Conservation (phyloP, 2,329 filamentous ascomycete genomes). For the Shiraia bambusicola region DNA sequence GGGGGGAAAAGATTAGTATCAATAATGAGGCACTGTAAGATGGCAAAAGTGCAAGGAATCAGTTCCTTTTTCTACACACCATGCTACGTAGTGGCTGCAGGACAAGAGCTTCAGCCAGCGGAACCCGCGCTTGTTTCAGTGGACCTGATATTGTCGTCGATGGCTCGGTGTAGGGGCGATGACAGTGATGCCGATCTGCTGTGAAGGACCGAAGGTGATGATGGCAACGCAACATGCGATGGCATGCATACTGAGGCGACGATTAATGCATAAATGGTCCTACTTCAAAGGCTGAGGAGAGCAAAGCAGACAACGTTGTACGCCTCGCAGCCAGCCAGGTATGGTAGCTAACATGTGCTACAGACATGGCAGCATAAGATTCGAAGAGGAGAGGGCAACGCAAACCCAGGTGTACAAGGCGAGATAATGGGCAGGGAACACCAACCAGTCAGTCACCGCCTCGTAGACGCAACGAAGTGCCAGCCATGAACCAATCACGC, state of each 20-base stretch:
- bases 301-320: slow-evolving; percentile 29
- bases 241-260: slow-evolving; percentile 41
- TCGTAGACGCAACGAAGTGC: slow-evolving; percentile 20
- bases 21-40: slow-evolving; percentile 11
- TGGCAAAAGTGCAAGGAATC: slow-evolving; percentile 9
- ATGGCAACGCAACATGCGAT: slow-evolving; percentile 35
- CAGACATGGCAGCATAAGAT: slow-evolving; percentile 27
- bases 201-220: slow-evolving; percentile 23
- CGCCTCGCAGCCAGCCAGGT: slow-evolving; percentile 11
- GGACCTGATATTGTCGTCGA: slow-evolving; percentile 35
- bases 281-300: slow-evolving; percentile 30
- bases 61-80: slow-evolving; percentile 40
- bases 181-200: slow-evolving; percentile 16
- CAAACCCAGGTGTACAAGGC: slow-evolving; percentile 10
- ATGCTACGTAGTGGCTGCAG: slow-evolving; percentile 36
- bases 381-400: slow-evolving; percentile 11
- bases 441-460: slow-evolving; percentile 34
- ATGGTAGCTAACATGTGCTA: slow-evolving; percentile 8
- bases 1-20: slow-evolving; percentile 25
- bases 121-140: slow-evolving; percentile 35
- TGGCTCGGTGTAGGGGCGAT: slow-evolving; percentile 20
- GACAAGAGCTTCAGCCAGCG: slow-evolving; percentile 25
- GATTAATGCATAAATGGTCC: slow-evolving; percentile 33
- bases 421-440: slow-evolving; percentile 11
- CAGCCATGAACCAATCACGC: slow-evolving; percentile 17